Conservation (phyloP, 83 land plant species). For the Picea abies region DNA sequence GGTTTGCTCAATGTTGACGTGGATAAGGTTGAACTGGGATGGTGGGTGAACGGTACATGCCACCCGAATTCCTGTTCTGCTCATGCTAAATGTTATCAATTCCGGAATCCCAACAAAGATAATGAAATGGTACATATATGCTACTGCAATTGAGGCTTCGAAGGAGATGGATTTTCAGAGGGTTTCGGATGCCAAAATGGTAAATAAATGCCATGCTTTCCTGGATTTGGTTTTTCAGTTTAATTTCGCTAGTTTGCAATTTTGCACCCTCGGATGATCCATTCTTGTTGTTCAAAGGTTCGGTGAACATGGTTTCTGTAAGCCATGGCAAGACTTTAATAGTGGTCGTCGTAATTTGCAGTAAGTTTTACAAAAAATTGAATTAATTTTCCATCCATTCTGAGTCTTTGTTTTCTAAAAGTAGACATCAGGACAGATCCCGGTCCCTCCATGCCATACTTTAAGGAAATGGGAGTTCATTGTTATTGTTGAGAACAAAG, state of each 20-base stretch:
- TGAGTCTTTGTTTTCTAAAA: too few relatives aligned
- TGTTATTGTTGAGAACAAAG: too few relatives aligned
- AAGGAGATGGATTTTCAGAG: conserved; percentile 46
- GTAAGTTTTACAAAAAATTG: neutral
- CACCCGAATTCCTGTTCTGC: conserved; percentile 17
- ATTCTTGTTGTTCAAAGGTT: neutral
- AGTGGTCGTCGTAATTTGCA: neutral
- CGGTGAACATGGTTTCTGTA: conserved; percentile 19
- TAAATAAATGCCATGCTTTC: neutral
- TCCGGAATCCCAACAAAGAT: neutral
- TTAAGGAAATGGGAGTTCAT: too few relatives aligned
- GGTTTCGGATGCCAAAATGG: conserved; percentile 51
- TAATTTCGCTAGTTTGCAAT: too few relatives aligned
- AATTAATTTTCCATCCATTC: neutral
- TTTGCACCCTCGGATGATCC: too few relatives aligned
- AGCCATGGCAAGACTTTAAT: conserved; percentile 29
- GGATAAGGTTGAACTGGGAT: conserved; percentile 34
- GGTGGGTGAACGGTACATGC: conserved; percentile 48
- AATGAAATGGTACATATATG: conserved; percentile 27
- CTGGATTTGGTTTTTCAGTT: neutral
- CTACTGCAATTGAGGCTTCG: conserved; percentile 35
- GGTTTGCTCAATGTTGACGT: conserved; percentile 9
- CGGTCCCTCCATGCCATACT: too few relatives aligned
- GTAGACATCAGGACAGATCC: too few relatives aligned
- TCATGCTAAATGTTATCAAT: conserved; percentile 23